Evolutionary conservation across 805 yeast genomes (phyloP).

Genomic region (Teunomyces gatunensis): DNA sequence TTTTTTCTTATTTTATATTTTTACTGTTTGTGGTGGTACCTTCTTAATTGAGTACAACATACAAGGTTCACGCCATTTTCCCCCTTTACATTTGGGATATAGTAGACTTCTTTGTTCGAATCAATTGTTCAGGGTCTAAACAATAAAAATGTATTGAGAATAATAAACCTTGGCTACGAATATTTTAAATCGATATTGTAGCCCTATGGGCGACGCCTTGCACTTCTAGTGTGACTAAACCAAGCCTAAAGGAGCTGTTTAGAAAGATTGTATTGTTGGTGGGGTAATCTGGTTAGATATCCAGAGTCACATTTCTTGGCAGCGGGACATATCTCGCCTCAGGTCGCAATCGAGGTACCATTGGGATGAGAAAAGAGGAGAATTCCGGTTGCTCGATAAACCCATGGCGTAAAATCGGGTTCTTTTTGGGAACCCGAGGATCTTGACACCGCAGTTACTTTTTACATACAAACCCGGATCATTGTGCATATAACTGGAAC

Average conservation of each 20-base stretch:
- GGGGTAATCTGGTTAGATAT: not conserved
- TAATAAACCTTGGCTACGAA: not conserved
- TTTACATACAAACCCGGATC: not conserved
- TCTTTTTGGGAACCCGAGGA: not conserved
- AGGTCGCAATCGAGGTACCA: not conserved
- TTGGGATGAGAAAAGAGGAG: not conserved
- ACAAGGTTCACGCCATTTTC: not conserved
- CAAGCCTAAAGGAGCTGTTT: not conserved
- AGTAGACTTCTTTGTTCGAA: not conserved
- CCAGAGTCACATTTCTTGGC: not conserved
- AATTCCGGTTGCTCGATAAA: not conserved
- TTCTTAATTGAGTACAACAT: not conserved
- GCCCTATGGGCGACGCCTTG: not conserved
- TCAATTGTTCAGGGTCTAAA: not conserved
- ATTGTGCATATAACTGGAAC: not conserved
- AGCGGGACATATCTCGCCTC: not conserved
- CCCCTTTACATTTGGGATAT: not conserved
- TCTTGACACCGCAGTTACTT: not conserved
- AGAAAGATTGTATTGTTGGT: not conserved
- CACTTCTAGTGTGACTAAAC: not conserved
- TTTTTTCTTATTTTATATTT: not conserved
- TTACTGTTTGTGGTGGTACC: not conserved
- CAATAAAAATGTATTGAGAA: not conserved
- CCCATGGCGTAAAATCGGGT: not conserved
- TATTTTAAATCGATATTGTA: not conserved